Evolutionary conservation across 2,329 filamentous ascomycete genomes (phyloP).

Genomic region (Penicillium griseofulvum): DNA sequence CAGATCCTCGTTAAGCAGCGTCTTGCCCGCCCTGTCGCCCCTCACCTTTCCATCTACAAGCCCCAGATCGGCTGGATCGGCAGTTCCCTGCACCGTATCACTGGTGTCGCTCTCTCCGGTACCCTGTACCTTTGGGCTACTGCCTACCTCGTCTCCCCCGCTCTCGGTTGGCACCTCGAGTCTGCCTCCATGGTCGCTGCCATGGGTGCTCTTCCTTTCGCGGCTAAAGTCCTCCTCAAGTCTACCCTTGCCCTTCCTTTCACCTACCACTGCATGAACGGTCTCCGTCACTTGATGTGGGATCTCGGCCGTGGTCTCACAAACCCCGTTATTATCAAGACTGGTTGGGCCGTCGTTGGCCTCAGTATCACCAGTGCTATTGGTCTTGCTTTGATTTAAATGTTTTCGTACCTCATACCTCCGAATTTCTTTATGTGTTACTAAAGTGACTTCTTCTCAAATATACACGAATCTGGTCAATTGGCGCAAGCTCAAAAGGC

Average conservation of each 20-base stretch:
- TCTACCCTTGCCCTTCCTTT: slow-evolving; percentile 61
- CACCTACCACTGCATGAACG: slow-evolving; percentile 66
- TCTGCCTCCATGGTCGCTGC: slow-evolving; percentile 61
- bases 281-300: slow-evolving; percentile 70
- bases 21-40: slow-evolving; percentile 73
- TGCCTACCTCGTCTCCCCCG: slow-evolving; percentile 76
- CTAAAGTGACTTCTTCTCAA: slow-evolving; percentile 30
- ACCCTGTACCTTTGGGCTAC: slow-evolving; percentile 75
- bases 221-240: slow-evolving; percentile 61
- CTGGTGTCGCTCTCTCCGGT: slow-evolving; percentile 70
- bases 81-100: slow-evolving; percentile 76
- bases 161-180: slow-evolving; percentile 69
- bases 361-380: slow-evolving; percentile 52
- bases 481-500: slow-evolving; percentile 22
- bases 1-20: slow-evolving; percentile 77
- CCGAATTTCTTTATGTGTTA: slow-evolving; percentile 30
- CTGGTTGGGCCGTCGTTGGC: slow-evolving; percentile 63
- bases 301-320: slow-evolving; percentile 62
- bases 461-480: slow-evolving; percentile 21
- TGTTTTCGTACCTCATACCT: slow-evolving; percentile 30
- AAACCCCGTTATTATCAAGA: slow-evolving; percentile 63
- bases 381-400: slow-evolving; percentile 47
- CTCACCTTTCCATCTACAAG: slow-evolving; percentile 83
- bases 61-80: slow-evolving; percentile 81
- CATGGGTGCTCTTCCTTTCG: slow-evolving; percentile 61